A percentile compares a stretch with the other conserved stretches of the same genome.
Conservation (phyloP, 257 asterid genomes). For the Petunia axillaris region DNA sequence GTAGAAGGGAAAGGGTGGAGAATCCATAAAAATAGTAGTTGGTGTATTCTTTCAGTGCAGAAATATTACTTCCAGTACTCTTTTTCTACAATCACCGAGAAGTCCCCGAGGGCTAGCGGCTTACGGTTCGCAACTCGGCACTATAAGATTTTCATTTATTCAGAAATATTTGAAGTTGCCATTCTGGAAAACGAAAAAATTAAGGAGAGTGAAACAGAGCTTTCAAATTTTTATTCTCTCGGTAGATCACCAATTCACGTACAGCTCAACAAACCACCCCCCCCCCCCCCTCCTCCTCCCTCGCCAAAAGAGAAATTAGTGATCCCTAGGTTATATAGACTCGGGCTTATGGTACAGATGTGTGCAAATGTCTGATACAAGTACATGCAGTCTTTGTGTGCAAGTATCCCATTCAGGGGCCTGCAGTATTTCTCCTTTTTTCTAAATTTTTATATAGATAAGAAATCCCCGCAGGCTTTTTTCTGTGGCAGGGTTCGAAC, state of each 20-base stretch:
- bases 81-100: no score
- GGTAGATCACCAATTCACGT: not conserved
- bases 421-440: not conserved
- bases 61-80: not conserved
- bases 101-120: no score
- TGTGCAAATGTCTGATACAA: not conserved
- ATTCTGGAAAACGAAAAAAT: not conserved
- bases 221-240: not conserved
- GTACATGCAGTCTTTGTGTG: not conserved
- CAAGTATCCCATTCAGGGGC: not conserved
- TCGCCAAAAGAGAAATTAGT: not conserved
- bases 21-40: not conserved
- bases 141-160: not conserved
- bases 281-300: no score
- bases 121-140: not conserved
- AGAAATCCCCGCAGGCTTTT: no score
- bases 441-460: not conserved
- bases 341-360: not conserved
- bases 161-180: not conserved
- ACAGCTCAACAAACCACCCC: not conserved
- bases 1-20: slow-evolving; percentile 20
- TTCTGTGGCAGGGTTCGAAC: no score
- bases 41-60: not conserved
- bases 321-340: not conserved
- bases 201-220: not conserved